Conservation (phyloP, 371 early-diverging fungal genomes). For the Mortierella sp. region DNA sequence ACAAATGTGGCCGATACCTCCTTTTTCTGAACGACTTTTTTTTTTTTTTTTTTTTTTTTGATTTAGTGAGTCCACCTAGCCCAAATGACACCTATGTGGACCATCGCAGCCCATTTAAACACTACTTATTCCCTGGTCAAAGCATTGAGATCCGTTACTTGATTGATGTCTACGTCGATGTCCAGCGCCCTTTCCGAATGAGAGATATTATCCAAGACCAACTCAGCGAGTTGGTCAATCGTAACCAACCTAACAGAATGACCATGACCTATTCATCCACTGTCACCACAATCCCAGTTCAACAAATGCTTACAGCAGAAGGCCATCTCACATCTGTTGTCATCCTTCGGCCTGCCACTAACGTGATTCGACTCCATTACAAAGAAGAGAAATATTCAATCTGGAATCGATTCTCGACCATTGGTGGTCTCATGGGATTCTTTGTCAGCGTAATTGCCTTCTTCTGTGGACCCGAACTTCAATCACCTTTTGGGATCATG, state of each 20-base stretch:
- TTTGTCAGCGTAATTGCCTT: conserved; percentile 22
- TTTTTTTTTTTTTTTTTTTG: no score
- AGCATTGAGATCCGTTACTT: conserved; percentile 32
- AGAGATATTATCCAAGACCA: neutral
- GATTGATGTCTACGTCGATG: conserved; percentile 2
- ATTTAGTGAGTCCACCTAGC: no score
- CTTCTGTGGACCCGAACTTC: conserved; percentile 18
- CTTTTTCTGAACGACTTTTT: no score
- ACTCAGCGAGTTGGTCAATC: conserved; percentile 16
- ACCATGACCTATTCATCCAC: conserved; percentile 12
- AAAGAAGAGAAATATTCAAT: conserved; percentile 26
- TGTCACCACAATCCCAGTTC: conserved; percentile 9
- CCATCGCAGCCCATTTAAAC: no score
- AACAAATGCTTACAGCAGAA: conserved; percentile 1
- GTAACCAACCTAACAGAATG: neutral
- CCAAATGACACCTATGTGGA: no score
- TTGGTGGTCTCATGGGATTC: conserved; percentile 36
- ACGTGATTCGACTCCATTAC: neutral
- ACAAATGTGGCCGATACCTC: no score
- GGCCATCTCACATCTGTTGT: conserved; percentile 9
- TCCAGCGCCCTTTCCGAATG: neutral
- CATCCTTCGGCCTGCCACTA: conserved; percentile 23
- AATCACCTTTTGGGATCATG: conserved; percentile 22
- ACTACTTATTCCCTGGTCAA: conserved; percentile 29
- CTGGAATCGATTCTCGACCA: conserved; percentile 26